Evolutionary conservation across 192 early-diverging fungal species (phyloP), one percentile per base, ranked within the genome.

Genomic region (Gamsiella multidivaricata): DNA sequence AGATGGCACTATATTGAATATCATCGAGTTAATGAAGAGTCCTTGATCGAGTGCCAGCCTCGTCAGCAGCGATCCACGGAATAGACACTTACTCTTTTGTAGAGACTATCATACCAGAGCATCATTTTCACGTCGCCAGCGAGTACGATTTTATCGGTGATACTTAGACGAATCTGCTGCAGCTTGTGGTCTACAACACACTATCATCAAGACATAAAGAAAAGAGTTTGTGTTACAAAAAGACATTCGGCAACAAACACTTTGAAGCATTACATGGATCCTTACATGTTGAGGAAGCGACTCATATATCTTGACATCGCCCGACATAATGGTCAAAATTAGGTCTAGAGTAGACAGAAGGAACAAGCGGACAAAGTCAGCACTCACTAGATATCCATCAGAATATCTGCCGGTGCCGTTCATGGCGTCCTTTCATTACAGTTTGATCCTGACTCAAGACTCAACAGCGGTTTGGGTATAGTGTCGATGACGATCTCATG

Each of bases 71-170:
- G 51, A 22, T 17, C 6, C 14, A 12, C 3, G 28, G 1, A 34
- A 65, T 46, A 18, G n/a, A 46, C n/a, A 58, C 68, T 67, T 73
- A 36, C 64, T 66, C 64, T 56, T 80, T 80, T 80, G 58, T 67
- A 69, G 28, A 58, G 17, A 41, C 49, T 66, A 51, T 75, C 71
- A 34, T 75, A 75, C 71, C 71, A 75, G 17, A 75, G 54, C 63
- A 61, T 66, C 62, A 75, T 75, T 29, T 75, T 75, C 55, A 75
- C 71, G 61, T 75, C 71, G 28, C 71, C 71, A 6, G 61, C 71
- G 15, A 75, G 55, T n/a, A 66, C 71, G 23, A 75, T 61, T 15
- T 66, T 75, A 34, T 65, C 71, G 18, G 71, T 53, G 34, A 75
- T 75, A 41, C 50, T 61, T 4, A 75, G 65, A 11, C 71, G 47